A percentile compares a stretch with the other conserved stretches of the same genome.
phyloP scores from a whole-genome alignment of 192 early-diverging fungal genomes.

The Podila epicladia region DNA sequence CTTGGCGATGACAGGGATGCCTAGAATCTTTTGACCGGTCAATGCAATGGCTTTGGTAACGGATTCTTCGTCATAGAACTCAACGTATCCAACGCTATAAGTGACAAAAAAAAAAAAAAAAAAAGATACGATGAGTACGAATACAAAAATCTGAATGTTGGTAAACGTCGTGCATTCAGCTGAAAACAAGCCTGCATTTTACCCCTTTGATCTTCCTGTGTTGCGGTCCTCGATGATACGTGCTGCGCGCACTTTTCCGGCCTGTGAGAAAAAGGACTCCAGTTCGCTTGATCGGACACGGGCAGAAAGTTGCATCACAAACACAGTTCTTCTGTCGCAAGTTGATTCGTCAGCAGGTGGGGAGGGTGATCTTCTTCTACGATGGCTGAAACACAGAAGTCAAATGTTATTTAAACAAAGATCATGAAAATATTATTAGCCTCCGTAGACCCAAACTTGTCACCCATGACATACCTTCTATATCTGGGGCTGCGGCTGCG shows the following conservation, averaged over 20 bases:
- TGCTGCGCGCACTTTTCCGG: slow-evolving; percentile 89
- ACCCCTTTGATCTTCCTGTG: slow-evolving; percentile 89
- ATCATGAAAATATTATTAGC: too few relatives aligned
- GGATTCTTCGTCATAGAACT: slow-evolving; percentile 89
- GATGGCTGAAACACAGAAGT: slow-evolving; percentile 8
- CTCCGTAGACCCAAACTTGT: neutral
- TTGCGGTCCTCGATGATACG: slow-evolving; percentile 87
- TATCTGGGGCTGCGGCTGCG: slow-evolving; percentile 38
- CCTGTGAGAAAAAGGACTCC: slow-evolving; percentile 84
- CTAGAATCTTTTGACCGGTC: slow-evolving; percentile 87
- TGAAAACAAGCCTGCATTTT: slow-evolving; percentile 12
- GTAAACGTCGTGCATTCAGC: neutral
- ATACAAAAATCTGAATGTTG: neutral
- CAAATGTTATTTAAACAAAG: neutral
- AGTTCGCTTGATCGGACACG: slow-evolving; percentile 82
- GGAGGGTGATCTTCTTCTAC: slow-evolving; percentile 68
- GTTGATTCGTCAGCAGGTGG: slow-evolving; percentile 77
- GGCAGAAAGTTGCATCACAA: slow-evolving; percentile 93
- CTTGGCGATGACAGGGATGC: slow-evolving; percentile 94
- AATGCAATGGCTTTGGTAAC: slow-evolving; percentile 87
- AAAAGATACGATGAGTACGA: neutral
- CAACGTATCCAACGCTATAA: slow-evolving; percentile 93
- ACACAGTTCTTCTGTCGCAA: slow-evolving; percentile 92
- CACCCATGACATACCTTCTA: slow-evolving; percentile 15
- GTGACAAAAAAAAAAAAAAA: neutral